Percentiles rank a stretch among this genome's conserved stretches.
Evolutionary conservation across 768 basidiomycete species (phyloP).

Genomic region (Ramaria rubella): DNA sequence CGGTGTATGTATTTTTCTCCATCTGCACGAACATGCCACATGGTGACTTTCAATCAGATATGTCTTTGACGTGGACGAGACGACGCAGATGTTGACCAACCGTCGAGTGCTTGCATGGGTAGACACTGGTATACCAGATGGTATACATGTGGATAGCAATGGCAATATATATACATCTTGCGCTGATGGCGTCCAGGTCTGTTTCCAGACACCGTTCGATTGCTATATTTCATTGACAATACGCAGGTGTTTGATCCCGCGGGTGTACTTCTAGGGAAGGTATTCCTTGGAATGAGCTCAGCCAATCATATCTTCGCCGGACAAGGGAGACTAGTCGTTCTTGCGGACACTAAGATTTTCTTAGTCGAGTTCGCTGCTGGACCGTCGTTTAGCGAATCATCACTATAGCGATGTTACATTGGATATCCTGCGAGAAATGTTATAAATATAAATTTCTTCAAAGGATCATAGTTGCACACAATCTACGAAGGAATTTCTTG

Average conservation of each 20-base stretch:
- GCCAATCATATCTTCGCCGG: constrained; percentile 39
- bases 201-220: constrained; percentile 6
- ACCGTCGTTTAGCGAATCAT: neutral
- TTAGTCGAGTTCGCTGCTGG: constrained; percentile 30
- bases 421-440: too few relatives aligned
- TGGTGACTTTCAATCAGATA: constrained; percentile 37
- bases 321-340: constrained; percentile 32
- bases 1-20: constrained; percentile 44
- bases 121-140: constrained; percentile 63
- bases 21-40: neutral
- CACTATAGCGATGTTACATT: neutral
- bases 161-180: constrained; percentile 65
- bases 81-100: constrained; percentile 47
- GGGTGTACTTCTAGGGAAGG: constrained; percentile 58
- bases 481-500: too few relatives aligned
- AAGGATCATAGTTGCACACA: too few relatives aligned
- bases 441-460: too few relatives aligned
- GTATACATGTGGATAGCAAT: constrained; percentile 42
- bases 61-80: constrained; percentile 57
- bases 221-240: neutral
- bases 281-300: constrained; percentile 39
- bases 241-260: constrained; percentile 45
- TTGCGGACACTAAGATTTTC: constrained; percentile 35
- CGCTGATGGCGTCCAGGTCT: constrained; percentile 62
- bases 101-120: constrained; percentile 61